Percentiles rank a stretch among this genome's conserved stretches.
These are phyloP conservation scores for Lyophyllum semitale DNA, from an alignment of 768 basidiomycete species.

Conservation along the genomic window DNA sequence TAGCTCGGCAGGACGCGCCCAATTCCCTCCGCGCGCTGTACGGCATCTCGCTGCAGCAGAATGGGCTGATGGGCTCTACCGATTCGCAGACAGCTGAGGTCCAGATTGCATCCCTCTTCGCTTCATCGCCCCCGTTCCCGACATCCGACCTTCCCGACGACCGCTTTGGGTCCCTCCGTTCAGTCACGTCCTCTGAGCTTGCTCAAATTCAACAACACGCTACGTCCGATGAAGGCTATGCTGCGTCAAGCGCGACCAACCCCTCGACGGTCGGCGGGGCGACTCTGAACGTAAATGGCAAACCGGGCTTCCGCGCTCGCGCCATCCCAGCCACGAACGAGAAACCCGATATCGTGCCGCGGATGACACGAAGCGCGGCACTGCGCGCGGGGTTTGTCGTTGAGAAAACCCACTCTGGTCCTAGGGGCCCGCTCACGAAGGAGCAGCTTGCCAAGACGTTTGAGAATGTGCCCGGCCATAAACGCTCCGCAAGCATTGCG, in stretches of 20 bases:
- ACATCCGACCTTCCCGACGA: conserved; percentile 59
- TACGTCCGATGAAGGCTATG: conserved; percentile 44
- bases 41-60: conserved; percentile 54
- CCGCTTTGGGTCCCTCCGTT: conserved; percentile 39
- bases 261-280: conserved; percentile 45
- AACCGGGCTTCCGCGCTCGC: conserved; percentile 65
- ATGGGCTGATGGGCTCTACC: conserved; percentile 74
- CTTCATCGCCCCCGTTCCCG: conserved; percentile 81
- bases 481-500: conserved; percentile 62
- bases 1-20: conserved; percentile 55
- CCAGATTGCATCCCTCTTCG: conserved; percentile 78
- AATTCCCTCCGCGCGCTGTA: conserved; percentile 74
- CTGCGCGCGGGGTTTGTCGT: conserved; percentile 63
- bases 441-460: conserved; percentile 68
- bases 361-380: conserved; percentile 73
- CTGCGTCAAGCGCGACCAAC: conserved; percentile 43
- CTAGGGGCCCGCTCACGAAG: conserved; percentile 58
- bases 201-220: conserved; percentile 38
- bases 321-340: conserved; percentile 60
- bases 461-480: conserved; percentile 81
- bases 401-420: conserved; percentile 42
- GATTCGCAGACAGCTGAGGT: conserved; percentile 72
- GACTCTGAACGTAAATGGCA: conserved; percentile 43
- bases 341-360: conserved; percentile 73
- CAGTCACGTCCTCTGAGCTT: conserved; percentile 49